Base-by-base conservation (phyloP, 805 yeast genomes). In the Candida ascalaphidarum region DNA sequence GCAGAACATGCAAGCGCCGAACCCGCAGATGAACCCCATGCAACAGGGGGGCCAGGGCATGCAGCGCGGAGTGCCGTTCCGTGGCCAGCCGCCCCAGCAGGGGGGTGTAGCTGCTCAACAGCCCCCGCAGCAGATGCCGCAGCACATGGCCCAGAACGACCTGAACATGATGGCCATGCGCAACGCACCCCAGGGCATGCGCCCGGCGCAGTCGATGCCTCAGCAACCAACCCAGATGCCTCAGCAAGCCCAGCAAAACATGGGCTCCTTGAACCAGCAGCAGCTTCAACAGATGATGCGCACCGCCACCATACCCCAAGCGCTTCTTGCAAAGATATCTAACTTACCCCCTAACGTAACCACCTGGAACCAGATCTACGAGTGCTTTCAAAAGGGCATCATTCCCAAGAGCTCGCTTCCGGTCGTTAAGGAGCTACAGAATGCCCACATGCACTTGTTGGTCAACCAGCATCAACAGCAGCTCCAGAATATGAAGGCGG, bases 311-410 rank as follows among this genome's bases (percentile, higher is more conserved):
- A 83, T 86, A 28, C 95, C 95, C 1, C 71, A 70, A 11, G 71
- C 74, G 2, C 50, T 84, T 15, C 54, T 84, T 13, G 63, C 68
- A 29, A 72, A 72, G 42, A 69, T 84, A 26, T 94, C 94, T 7
- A 78, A 71, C 26, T 60, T 84, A 19, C 96, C 96, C 0, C 77
- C 78, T 10, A 79, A 76, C 27, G 77, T 77, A 17, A 77, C 71
- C 40, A 82, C 94, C 5, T 86, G 95, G 95, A 71, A 74, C 14
- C 82, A 77, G 46, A 74, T 84, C 17, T 73, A 77, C 50, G 79
- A 77, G 23, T 67, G 77, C 40, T 53, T 75, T 24, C 70, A 73
- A 37, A 67, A 71, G 37, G 74, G 73, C 34, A 61, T 72, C 34
- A 55, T 82, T 22, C 74, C 81, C 1, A 68, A 71, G 5, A 68